These are phyloP conservation scores for Tilletia caries DNA, from an alignment of 1,284 basidiomycete species.

Conservation along the genomic window DNA sequence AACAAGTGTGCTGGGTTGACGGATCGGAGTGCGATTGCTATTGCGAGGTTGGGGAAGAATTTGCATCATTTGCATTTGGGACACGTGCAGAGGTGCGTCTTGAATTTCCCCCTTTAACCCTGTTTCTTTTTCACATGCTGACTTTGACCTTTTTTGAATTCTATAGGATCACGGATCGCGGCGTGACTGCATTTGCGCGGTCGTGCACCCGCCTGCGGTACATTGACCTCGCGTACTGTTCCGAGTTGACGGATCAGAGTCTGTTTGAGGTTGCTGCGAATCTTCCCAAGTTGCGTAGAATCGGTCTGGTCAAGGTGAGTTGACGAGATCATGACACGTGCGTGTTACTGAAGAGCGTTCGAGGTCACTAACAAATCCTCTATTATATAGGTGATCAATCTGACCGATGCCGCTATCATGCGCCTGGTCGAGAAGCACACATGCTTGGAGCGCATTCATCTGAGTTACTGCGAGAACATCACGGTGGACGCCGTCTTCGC, in stretches of 20 bases:
- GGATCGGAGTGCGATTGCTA: conserved; percentile 77
- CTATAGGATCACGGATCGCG: conserved; percentile 79
- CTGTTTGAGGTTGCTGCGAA: conserved; percentile 80
- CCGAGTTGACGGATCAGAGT: conserved; percentile 82
- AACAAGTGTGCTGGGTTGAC: conserved; percentile 86
- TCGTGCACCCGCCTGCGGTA: conserved; percentile 90
- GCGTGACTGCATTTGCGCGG: conserved; percentile 76
- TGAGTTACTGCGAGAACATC: conserved; percentile 96
- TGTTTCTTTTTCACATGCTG: not conserved
- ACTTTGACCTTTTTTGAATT: not conserved
- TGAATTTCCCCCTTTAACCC: conserved; percentile 3
- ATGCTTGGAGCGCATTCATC: conserved; percentile 82
- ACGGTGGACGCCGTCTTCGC: conserved; percentile 86
- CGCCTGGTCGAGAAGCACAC: conserved; percentile 71
- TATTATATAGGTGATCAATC: conserved; percentile 66
- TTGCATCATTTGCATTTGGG: conserved; percentile 94
- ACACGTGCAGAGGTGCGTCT: conserved; percentile 66
- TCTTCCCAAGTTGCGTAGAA: conserved; percentile 83
- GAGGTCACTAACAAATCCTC: conserved; percentile 42
- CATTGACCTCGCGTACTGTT: conserved; percentile 95
- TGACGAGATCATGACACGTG: not conserved
- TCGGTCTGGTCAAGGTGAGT: conserved; percentile 87
- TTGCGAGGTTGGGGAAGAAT: conserved; percentile 82
- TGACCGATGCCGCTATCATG: conserved; percentile 90
- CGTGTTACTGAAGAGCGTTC: not conserved